Evolutionary conservation across 1,139 yeast species (phyloP).

Genomic region (Blastobotrys niveus): DNA sequence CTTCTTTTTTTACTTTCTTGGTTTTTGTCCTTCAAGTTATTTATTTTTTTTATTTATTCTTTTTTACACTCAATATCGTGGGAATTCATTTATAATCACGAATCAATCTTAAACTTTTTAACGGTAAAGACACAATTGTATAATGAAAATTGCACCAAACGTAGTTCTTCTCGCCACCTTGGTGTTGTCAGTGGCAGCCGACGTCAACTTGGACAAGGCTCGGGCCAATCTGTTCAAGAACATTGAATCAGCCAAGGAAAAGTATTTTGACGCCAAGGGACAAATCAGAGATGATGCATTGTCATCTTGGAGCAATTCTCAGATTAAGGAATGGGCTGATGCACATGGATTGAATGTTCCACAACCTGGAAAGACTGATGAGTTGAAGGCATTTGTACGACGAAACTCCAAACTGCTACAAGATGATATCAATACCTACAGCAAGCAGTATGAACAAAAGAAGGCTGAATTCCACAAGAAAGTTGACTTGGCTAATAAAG

Average conservation of each 20-base stretch:
- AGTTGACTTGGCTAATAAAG: slow-evolving; percentile 42
- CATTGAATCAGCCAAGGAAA: slow-evolving; percentile 42
- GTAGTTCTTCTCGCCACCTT: slow-evolving; percentile 4
- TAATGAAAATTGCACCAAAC: slow-evolving; percentile 7
- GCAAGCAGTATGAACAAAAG: slow-evolving; percentile 27
- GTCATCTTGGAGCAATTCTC: slow-evolving; percentile 44
- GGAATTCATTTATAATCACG: no score
- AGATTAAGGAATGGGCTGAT: slow-evolving; percentile 45
- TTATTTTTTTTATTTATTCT: no score
- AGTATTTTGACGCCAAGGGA: slow-evolving; percentile 40
- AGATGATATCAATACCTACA: slow-evolving; percentile 22
- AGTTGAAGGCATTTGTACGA: slow-evolving; percentile 38
- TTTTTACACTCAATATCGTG: no score
- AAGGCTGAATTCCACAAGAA: slow-evolving; percentile 40
- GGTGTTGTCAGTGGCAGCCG: slow-evolving; percentile 6
- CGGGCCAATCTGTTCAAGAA: slow-evolving; percentile 42
- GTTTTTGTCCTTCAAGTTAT: no score
- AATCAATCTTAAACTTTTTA: background rate
- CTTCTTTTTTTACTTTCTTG: no score
- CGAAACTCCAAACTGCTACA: slow-evolving; percentile 31
- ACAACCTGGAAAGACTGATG: slow-evolving; percentile 34
- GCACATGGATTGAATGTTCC: slow-evolving; percentile 41
- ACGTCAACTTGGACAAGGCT: slow-evolving; percentile 6
- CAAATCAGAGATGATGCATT: slow-evolving; percentile 44
- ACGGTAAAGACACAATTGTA: background rate